Evolutionary conservation across 2,329 filamentous ascomycete species (phyloP), one percentile per base, ranked within the genome.

Genomic region (Fulvia fulva): DNA sequence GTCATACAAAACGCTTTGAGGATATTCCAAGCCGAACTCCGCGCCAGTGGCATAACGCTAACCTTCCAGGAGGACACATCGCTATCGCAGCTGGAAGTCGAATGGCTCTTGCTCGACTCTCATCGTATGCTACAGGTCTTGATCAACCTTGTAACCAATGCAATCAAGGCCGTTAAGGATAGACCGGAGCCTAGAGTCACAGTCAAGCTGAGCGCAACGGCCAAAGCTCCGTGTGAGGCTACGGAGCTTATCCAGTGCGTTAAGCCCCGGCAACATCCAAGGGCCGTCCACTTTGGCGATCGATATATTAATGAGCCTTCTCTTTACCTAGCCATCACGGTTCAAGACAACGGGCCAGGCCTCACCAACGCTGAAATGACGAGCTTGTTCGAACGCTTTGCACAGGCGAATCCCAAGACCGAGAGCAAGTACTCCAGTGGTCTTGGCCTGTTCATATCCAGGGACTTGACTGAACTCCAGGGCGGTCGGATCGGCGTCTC

Each of bases 341-440:
- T 76, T 19, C 62, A 63, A 16, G 74, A 76, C 60, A 76, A 71
- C 3, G 75, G 76, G 1, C 68, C 71, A n/a, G 76, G 76, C 0
- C 64, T 78, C 6, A 70, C 67, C 0, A 61, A 68, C 1, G 69
- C 73, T 0, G 74, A 77, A 49, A 71, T 68, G 28, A 57, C 58
- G 0, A 66, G 80, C 30, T 77, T 90, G 0, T 90, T 90, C 68
- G 81, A 87, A 63, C 81, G 86, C 28, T 90, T 90, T 68, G 81
- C 84, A 12, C 87, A 90, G 71, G 85, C 85, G 0, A 86, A 81
- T 21, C 82, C 85, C 2, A 82, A 81, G 56, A 89, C 86, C 0
- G 86, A 88, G 61, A 81, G 86, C 30, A 82, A 86, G 60, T 88
- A 89, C 63, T 87, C 87, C 19, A 87, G 83, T 0, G 87, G 87